Evolutionary conservation across 257 asterid species (phyloP).

Genomic region (Salvia miltiorrhiza): DNA sequence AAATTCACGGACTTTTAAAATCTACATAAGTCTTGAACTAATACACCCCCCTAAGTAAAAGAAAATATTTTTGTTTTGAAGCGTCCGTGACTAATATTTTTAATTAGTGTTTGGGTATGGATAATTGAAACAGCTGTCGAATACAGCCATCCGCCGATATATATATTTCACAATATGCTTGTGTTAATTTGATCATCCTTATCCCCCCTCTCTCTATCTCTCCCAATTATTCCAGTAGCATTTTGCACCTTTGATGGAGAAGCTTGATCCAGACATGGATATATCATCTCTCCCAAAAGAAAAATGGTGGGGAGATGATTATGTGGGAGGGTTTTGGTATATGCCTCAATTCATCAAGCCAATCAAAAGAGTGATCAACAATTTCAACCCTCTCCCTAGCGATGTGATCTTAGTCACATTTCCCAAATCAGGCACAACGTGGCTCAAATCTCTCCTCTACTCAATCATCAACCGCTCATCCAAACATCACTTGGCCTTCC

Average conservation of each 20-base stretch:
- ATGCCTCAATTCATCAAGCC: slow-evolving; percentile 10
- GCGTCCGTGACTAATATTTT: too few relatives aligned
- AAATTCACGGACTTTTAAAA: too few relatives aligned
- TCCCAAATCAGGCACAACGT: slow-evolving; percentile 34
- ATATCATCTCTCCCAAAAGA: slow-evolving; percentile 3
- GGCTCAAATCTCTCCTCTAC: slow-evolving; percentile 30
- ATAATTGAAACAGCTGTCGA: too few relatives aligned
- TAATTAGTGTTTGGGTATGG: too few relatives aligned
- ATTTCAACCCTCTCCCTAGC: slow-evolving; percentile 23
- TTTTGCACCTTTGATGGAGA: not conserved
- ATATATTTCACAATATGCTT: too few relatives aligned
- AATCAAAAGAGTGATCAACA: not conserved
- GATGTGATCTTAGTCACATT: slow-evolving; percentile 17
- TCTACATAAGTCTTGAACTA: too few relatives aligned
- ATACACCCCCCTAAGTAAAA: too few relatives aligned
- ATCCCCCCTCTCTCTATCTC: too few relatives aligned
- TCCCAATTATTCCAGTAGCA: too few relatives aligned
- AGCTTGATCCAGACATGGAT: not conserved
- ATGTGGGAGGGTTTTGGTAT: slow-evolving; percentile 24
- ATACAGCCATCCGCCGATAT: too few relatives aligned
- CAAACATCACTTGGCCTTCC: slow-evolving; percentile 3
- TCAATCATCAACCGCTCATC: slow-evolving; percentile 13
- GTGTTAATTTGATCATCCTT: too few relatives aligned
- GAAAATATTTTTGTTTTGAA: too few relatives aligned
- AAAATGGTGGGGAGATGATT: slow-evolving; percentile 25